Base-by-base conservation (phyloP, 2,329 filamentous ascomycete species). In the Calonectria naviculata region DNA sequence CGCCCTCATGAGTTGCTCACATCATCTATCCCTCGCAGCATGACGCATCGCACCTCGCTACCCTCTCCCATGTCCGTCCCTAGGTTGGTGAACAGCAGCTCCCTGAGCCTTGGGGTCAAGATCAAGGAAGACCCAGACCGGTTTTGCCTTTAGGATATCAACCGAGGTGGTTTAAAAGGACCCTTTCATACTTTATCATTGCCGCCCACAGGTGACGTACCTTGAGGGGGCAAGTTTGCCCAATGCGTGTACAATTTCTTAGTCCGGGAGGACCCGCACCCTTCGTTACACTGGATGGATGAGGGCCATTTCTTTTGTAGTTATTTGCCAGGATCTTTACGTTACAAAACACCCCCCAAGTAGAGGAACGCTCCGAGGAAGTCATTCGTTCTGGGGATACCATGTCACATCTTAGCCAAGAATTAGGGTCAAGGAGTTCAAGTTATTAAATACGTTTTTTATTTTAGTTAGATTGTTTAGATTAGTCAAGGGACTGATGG, bases 41-140 rank as follows among this genome's bases (percentile, higher is more conserved):
- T n/a, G 12, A 64, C 58, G 3, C 36, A 76, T 34, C 56, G 67
- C 2, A 49, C 70, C 10, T 68, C 54, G 21, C 24, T 73, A 38
- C 71, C 58, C 36, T 73, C 75, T 44, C 72, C 70, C 17, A 38
- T 67, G 24, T 19, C 71, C 66, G 21, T 36, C 54, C 9, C 56
- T 42, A 71, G 49, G 17, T 24, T 47, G n/a, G 31, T 34, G n/a
- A 13, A 10, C n/a, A 15, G 34, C 5, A 58, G 52, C 21, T 58
- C 31, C 52, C 6, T 36, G 7, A 28, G 13, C 52, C 52, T 38
- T 38, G 52, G 31, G 52, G 26, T 24, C 52, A 58, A n/a, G 29
- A 58, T 58, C 21, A 58, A 58, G 15, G 24, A 36, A 5, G 52
- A 58, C 52, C 52, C 34, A 41, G 52, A 58, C n/a, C 52, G 34